phyloP scores from a whole-genome alignment of 2,329 filamentous ascomycete species.

The Xylariales sp. region DNA sequence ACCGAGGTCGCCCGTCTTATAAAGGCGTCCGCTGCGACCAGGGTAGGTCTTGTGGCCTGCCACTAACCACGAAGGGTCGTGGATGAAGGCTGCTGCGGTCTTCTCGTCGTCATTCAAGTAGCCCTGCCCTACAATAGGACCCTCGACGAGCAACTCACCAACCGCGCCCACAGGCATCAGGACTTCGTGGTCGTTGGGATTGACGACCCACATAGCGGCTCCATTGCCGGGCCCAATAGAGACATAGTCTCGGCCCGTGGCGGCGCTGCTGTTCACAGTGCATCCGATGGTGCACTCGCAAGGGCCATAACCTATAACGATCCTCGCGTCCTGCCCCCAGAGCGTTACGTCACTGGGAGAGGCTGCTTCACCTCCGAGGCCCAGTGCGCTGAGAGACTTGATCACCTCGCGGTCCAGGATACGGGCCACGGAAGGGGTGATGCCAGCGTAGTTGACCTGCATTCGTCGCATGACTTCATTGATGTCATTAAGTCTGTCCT shows the following conservation, averaged over 20 bases:
- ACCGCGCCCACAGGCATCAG: conserved; percentile 12
- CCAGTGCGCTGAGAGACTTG: not conserved
- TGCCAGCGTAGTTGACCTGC: not conserved
- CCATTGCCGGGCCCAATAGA: not conserved
- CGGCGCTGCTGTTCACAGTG: not conserved
- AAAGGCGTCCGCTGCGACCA: conserved; percentile 22
- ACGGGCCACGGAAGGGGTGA: not conserved
- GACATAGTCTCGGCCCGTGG: not conserved
- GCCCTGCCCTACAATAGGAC: conserved; percentile 35
- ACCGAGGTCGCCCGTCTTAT: conserved; percentile 34
- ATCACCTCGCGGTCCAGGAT: not conserved
- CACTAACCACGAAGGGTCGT: conserved; percentile 28
- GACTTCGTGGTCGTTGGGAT: conserved; percentile 8
- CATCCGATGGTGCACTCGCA: not conserved
- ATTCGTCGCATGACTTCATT: not conserved
- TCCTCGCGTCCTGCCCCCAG: not conserved
- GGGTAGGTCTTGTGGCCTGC: conserved; percentile 3
- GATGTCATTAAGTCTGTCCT: conserved; percentile 18
- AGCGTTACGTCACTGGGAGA: not conserved
- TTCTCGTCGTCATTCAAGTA: conserved; percentile 39
- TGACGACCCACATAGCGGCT: conserved; percentile 10
- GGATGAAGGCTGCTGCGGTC: conserved; percentile 36
- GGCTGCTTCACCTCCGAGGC: not conserved
- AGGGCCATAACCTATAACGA: not conserved
- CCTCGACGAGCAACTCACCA: conserved; percentile 19